phyloP scores from a whole-genome alignment of 2,329 filamentous ascomycete species.

The Neospermospora avenae region DNA sequence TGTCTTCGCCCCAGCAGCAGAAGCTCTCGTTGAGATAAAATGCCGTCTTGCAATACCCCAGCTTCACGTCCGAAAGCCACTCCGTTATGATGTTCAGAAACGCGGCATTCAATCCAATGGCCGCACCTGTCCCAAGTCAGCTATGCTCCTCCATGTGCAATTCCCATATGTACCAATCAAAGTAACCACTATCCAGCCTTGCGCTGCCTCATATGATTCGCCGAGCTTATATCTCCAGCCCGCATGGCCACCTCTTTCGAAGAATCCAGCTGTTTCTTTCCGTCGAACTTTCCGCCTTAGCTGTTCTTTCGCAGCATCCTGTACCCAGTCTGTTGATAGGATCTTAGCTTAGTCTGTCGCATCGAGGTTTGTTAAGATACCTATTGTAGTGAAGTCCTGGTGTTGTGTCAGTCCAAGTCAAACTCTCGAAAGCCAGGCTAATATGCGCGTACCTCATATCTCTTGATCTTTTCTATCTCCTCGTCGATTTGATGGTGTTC shows the following conservation, averaged over 20 bases:
- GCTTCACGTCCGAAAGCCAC: conserved; percentile 93
- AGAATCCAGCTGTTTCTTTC: conserved; percentile 68
- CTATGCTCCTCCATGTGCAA: neutral
- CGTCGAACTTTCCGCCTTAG: conserved; percentile 73
- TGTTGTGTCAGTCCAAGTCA: conserved; percentile 10
- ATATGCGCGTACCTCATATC: conserved; percentile 68
- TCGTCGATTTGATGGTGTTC: conserved; percentile 78
- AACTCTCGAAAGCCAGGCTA: neutral
- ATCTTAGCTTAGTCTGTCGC: conserved; percentile 36
- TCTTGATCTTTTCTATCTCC: conserved; percentile 95
- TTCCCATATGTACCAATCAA: conserved; percentile 58
- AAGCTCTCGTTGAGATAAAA: conserved; percentile 98
- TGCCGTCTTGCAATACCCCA: conserved; percentile 90
- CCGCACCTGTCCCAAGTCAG: conserved; percentile 52
- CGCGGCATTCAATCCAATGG: conserved; percentile 90
- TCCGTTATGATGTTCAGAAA: conserved; percentile 94
- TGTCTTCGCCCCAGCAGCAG: conserved; percentile 95
- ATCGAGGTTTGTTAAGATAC: conserved; percentile 39
- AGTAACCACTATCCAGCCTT: conserved; percentile 97
- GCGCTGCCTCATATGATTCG: conserved; percentile 91
- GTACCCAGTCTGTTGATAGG: conserved; percentile 77
- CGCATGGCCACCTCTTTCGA: conserved; percentile 59
- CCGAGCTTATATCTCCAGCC: conserved; percentile 79
- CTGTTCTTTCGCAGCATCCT: conserved; percentile 91
- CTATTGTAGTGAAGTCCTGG: conserved; percentile 91